Percentiles rank a stretch among this genome's conserved stretches.
These are phyloP conservation scores for Scheffersomyces insectosa DNA, from an alignment of 1,139 yeast genomes.

Conservation along the genomic window DNA sequence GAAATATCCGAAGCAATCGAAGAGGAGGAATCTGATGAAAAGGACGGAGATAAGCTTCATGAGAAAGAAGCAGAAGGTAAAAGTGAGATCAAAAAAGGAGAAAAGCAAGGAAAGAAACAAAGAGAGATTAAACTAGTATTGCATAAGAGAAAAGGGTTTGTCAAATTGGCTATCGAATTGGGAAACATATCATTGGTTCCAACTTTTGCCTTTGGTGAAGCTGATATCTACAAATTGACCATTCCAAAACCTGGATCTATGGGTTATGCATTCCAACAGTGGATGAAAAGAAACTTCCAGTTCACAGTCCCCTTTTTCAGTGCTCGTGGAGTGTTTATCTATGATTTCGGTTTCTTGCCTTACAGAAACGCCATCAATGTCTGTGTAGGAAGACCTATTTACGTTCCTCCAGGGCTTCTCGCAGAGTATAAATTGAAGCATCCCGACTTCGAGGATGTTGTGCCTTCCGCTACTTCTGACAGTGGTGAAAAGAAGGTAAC, in stretches of 20 bases:
- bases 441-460: slow-evolving; percentile 22
- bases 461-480: neutral
- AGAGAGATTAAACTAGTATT: slow-evolving; percentile 55
- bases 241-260: slow-evolving; percentile 55
- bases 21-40: slow-evolving; percentile 35
- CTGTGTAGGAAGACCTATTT: slow-evolving; percentile 80
- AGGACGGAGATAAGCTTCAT: neutral
- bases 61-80: neutral
- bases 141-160: slow-evolving; percentile 81
- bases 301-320: slow-evolving; percentile 90
- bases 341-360: slow-evolving; percentile 89
- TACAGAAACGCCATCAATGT: slow-evolving; percentile 78
- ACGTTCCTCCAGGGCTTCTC: slow-evolving; percentile 52
- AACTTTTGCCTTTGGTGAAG: slow-evolving; percentile 90
- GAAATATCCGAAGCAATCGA: slow-evolving; percentile 4
- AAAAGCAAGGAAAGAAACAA: slow-evolving; percentile 1
- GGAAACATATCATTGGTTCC: slow-evolving; percentile 86
- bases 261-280: slow-evolving; percentile 59
- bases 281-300: slow-evolving; percentile 70
- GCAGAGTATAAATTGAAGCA: slow-evolving; percentile 31
- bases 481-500: slow-evolving; percentile 2
- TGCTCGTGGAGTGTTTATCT: slow-evolving; percentile 90
- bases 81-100: neutral
- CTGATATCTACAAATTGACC: slow-evolving; percentile 68
- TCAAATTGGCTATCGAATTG: slow-evolving; percentile 77